A percentile compares a stretch with the other conserved stretches of the same genome.
These are phyloP conservation scores for Globisporangium spiculum DNA, from an alignment of 352 stramenopile genomes.

Conservation along the genomic window DNA sequence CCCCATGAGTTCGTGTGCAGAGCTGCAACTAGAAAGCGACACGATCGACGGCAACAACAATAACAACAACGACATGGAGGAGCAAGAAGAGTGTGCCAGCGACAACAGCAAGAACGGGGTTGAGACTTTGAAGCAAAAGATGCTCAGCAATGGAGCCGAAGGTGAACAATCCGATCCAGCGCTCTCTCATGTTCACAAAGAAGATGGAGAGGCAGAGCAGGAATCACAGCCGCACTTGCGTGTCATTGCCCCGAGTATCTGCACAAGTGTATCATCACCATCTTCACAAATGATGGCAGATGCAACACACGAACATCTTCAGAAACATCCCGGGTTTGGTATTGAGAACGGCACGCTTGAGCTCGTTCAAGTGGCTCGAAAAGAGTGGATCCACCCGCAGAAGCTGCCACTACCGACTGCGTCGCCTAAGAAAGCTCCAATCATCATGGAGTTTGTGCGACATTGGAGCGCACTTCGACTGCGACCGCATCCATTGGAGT, in stretches of 20 bases:
- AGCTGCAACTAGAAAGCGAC: not conserved
- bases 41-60: not conserved
- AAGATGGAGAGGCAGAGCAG: not conserved
- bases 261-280: not conserved
- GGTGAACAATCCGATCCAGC: not conserved
- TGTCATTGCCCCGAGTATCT: slow-evolving; percentile 2
- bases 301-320: not conserved
- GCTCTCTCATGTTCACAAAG: not conserved
- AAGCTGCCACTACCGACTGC: slow-evolving; percentile 25
- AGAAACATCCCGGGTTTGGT: slow-evolving; percentile 14
- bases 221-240: not conserved
- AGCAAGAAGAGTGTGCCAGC: not conserved
- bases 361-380: slow-evolving; percentile 10
- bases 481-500: not conserved
- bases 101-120: not conserved
- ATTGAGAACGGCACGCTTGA: slow-evolving; percentile 20
- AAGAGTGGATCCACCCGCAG: slow-evolving; percentile 6
- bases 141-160: not conserved
- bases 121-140: not conserved
- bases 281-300: not conserved
- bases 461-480: slow-evolving; percentile 34
- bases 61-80: slow-evolving; percentile 8
- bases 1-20: slow-evolving; percentile 2
- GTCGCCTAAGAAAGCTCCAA: slow-evolving; percentile 21
- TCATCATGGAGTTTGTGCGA: slow-evolving; percentile 39